A percentile compares a stretch with the other conserved stretches of the same genome.
phyloP scores from a whole-genome alignment of 352 stramenopile genomes.

The Pseudoperonospora humuli region DNA sequence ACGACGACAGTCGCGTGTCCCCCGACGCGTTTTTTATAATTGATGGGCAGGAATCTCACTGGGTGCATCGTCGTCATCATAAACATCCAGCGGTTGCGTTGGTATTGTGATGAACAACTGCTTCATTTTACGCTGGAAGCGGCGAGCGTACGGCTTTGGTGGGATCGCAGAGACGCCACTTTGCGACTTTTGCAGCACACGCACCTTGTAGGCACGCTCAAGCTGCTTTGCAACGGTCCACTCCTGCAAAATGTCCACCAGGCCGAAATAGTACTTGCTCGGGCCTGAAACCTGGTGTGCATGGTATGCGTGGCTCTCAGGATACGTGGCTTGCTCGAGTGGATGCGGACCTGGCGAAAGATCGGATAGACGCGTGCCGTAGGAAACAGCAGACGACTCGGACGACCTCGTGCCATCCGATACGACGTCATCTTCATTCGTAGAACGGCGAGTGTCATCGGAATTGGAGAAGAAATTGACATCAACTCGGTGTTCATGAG shows the following conservation, averaged over 20 bases:
- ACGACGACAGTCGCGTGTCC: not conserved
- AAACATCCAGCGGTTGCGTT: conserved; percentile 19
- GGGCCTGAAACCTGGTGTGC: conserved; percentile 77
- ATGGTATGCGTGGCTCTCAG: conserved; percentile 44
- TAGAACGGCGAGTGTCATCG: conserved; percentile 19
- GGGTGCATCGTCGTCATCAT: conserved; percentile 31
- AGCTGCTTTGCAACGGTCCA: conserved; percentile 76
- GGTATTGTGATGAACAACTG: conserved; percentile 68
- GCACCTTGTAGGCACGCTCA: conserved; percentile 81
- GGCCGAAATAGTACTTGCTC: conserved; percentile 84
- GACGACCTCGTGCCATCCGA: conserved; percentile 22
- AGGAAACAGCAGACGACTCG: conserved; percentile 19
- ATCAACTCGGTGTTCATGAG: conserved; percentile 15
- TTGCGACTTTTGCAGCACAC: conserved; percentile 58
- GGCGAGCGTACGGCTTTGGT: conserved; percentile 58
- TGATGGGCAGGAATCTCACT: conserved; percentile 14
- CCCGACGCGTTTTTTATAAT: conserved; percentile 20
- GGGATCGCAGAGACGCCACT: conserved; percentile 71
- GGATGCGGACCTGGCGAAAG: not conserved
- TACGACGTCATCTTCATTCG: conserved; percentile 13
- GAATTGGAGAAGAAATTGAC: conserved; percentile 38
- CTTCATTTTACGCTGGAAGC: conserved; percentile 82
- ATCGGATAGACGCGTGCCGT: conserved; percentile 12
- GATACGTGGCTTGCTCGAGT: conserved; percentile 20
- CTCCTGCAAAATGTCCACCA: conserved; percentile 87